Evolutionary conservation across 2,329 filamentous ascomycete species (phyloP), one percentile per base, ranked within the genome.

Genomic region (Sporothrix variecibatus): DNA sequence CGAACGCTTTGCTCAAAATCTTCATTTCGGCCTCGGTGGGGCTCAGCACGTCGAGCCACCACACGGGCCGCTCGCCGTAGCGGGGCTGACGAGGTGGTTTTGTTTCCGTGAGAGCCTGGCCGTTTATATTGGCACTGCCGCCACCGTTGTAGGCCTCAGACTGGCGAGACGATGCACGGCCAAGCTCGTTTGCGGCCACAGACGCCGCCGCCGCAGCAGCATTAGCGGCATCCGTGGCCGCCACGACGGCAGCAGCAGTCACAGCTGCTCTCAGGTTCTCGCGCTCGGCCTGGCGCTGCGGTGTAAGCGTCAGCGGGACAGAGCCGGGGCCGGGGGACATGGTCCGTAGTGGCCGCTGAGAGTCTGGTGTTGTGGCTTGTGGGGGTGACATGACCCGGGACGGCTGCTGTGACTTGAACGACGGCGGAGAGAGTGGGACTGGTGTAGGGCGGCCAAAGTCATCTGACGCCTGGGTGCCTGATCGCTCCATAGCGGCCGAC

Each of bases 1-100:
- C 94, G 80, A 99, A 99, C 0, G 96, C 89, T 80, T 97, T 97
- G 40, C 94, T 91, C 56, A 99, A 88, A 9, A 96, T 90, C 81
- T 95, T 95, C 96, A 99, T 98, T 83, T 99, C 96, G 0, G 91
- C 90, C 79, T 98, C 95, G 0, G 95, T 98, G 0, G 96, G 96
- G 62, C 90, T 93, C 31, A 98, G 86, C 5, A 99, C 90, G 82
- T 99, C 96, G 3, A 99, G 88, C 96, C 96, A 99, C 89, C 96
- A 99, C 0, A 96, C 95, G 5, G 96, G 96, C 6, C 95, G 90
- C 34, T 96, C 92, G 0, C 95, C 95, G 77, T 91, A 92, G 72
- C 87, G 78, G 6, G 82, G 79, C 73, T 84, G 83, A 3, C 69
- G 67, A 20, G 67, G 67, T 0, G 70, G 51, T 28, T 68, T 34